A percentile compares a stretch with the other conserved stretches of the same genome.
These are phyloP conservation scores for Microdochium trichocladiopsis DNA, from an alignment of 2,329 filamentous ascomycete genomes.

Conservation along the genomic window DNA sequence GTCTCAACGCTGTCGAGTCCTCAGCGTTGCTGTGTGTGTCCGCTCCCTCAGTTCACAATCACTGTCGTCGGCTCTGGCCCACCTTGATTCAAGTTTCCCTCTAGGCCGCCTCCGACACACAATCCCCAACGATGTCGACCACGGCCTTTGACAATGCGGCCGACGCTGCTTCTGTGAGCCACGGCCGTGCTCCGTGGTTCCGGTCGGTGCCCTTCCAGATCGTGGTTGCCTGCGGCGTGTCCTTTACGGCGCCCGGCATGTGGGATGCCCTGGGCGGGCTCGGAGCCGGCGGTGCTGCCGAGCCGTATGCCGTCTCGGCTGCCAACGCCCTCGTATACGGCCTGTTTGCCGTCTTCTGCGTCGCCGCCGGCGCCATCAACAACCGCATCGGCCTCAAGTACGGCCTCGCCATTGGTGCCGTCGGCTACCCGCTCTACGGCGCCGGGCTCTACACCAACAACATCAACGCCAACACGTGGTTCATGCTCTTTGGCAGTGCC, in stretches of 20 bases:
- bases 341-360: conserved; percentile 34
- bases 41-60: too few species aligned
- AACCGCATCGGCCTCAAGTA: conserved; percentile 28
- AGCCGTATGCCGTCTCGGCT: conserved; percentile 32
- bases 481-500: conserved; percentile 54
- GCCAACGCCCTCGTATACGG: conserved; percentile 38
- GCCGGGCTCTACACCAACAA: conserved; percentile 62
- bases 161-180: neutral
- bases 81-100: too few species aligned
- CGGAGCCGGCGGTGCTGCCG: conserved; percentile 31
- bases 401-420: conserved; percentile 32
- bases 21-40: too few species aligned
- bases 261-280: conserved; percentile 35
- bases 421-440: conserved; percentile 58
- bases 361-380: conserved; percentile 27
- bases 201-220: conserved; percentile 28
- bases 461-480: conserved; percentile 53
- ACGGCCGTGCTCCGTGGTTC: neutral
- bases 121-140: neutral
- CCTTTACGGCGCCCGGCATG: conserved; percentile 32
- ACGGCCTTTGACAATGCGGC: neutral
- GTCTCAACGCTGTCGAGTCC: too few species aligned
- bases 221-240: conserved; percentile 27
- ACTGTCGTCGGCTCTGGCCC: too few species aligned
- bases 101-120: too few species aligned